A percentile compares a stretch with the other conserved stretches of the same genome.
phyloP scores from a whole-genome alignment of 2,329 filamentous ascomycete genomes.

The Ophiocordyceps camponoti-rufipedis region DNA sequence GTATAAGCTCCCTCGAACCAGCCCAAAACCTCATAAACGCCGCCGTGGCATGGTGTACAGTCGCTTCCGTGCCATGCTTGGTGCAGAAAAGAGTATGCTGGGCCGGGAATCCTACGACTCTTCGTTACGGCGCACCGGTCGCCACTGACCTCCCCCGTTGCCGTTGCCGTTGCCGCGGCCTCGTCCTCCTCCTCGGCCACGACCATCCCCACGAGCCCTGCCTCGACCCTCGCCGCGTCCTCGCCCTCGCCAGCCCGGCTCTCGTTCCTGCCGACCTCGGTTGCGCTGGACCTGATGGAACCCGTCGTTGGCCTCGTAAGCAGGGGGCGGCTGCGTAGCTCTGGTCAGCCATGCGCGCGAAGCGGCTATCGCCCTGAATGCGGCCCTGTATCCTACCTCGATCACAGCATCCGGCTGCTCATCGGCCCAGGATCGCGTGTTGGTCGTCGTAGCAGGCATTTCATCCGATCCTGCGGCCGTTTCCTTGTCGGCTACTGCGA shows the following conservation, averaged over 20 bases:
- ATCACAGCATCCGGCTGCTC: constrained; percentile 42
- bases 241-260: constrained; percentile 23
- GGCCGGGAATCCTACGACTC: constrained; percentile 15
- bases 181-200: constrained; percentile 21
- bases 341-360: constrained; percentile 1
- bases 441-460: constrained; percentile 35
- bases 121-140: constrained; percentile 19
- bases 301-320: constrained; percentile 36
- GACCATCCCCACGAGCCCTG: constrained; percentile 30
- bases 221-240: constrained; percentile 32
- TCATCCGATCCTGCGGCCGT: constrained; percentile 23
- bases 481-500: constrained; percentile 52
- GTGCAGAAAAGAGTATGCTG: constrained; percentile 9
- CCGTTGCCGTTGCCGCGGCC: constrained; percentile 22
- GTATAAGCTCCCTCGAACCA: constrained; percentile 5
- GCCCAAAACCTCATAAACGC: constrained; percentile 15
- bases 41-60: constrained; percentile 22
- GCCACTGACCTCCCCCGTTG: constrained; percentile 15
- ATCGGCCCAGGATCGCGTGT: constrained; percentile 63
- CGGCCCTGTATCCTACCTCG: constrained; percentile 18
- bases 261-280: constrained; percentile 34
- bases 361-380: not conserved
- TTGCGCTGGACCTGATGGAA: constrained; percentile 56
- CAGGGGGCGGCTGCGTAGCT: constrained; percentile 12
- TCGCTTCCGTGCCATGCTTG: constrained; percentile 12